Percentiles rank a stretch among this genome's conserved stretches.
Conservation (phyloP, 768 basidiomycete genomes). For the Strobilomyces dryophilus region DNA sequence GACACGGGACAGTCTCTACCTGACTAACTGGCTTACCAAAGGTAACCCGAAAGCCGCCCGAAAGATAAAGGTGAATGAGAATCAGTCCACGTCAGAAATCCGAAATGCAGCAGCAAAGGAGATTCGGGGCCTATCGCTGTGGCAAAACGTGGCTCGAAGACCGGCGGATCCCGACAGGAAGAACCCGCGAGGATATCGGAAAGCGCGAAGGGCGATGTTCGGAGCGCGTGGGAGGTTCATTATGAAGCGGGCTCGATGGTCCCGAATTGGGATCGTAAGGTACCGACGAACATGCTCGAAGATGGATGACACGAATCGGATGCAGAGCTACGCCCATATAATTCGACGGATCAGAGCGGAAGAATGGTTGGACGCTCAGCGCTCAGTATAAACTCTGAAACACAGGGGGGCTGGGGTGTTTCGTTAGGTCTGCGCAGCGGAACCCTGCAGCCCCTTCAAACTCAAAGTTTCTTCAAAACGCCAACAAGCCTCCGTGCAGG, state of each 20-base stretch:
- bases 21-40: neutral
- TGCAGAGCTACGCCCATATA: neutral
- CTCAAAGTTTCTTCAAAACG: neutral
- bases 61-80: neutral
- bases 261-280: neutral
- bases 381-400: neutral
- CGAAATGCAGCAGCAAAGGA: neutral
- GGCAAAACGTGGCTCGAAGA: neutral
- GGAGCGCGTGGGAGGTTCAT: neutral
- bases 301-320: too few relatives aligned
- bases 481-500: too few relatives aligned
- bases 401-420: neutral
- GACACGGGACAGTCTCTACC: too few relatives aligned
- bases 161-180: constrained; percentile 3
- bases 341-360: too few relatives aligned
- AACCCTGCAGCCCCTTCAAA: neutral
- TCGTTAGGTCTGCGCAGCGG: neutral
- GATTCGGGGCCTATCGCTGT: neutral
- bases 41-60: neutral
- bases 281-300: neutral
- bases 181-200: neutral
- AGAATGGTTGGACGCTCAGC: neutral
- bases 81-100: neutral
- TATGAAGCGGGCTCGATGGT: neutral
- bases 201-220: neutral